phyloP scores from a whole-genome alignment of 192 early-diverging fungal species.

The Coemansia sp. region DNA sequence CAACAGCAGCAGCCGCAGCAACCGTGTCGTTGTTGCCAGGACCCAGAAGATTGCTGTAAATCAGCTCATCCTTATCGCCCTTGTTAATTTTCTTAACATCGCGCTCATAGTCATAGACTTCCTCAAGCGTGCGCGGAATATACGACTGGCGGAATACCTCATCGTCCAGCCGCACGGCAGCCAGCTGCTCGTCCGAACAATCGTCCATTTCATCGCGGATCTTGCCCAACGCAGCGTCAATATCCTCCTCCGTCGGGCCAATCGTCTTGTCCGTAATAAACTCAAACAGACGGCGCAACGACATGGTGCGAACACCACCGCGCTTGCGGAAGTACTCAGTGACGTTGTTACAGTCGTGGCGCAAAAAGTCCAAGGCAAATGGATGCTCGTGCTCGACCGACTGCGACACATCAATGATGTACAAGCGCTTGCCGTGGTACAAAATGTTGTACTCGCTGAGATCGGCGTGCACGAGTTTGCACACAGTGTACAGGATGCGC shows the following conservation, averaged over 20 bases:
- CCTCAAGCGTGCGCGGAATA: conserved; percentile 88
- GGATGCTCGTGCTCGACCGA: conserved; percentile 99
- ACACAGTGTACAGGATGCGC: conserved; percentile 89
- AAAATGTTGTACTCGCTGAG: conserved; percentile 96
- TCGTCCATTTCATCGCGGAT: conserved; percentile 55
- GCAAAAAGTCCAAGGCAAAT: conserved; percentile 90
- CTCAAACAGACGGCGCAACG: conserved; percentile 81
- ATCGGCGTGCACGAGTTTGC: conserved; percentile 96
- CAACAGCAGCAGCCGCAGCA: background rate
- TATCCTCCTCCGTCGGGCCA: conserved; percentile 59
- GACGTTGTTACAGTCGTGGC: conserved; percentile 92
- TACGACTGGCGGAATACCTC: conserved; percentile 89
- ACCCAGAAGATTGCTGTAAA: conserved; percentile 58
- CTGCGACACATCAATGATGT: conserved; percentile 97
- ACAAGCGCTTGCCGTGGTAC: conserved; percentile 77
- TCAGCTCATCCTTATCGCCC: conserved; percentile 67
- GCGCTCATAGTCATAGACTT: conserved; percentile 83
- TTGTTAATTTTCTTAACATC: conserved; percentile 74
- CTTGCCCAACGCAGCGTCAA: conserved; percentile 70
- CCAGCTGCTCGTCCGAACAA: conserved; percentile 51
- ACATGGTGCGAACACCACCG: conserved; percentile 67
- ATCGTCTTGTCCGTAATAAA: conserved; percentile 73
- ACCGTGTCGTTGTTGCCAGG: conserved; percentile 36
- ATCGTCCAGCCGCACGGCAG: conserved; percentile 69
- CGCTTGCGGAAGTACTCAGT: conserved; percentile 88